These are phyloP conservation scores for Melanogaster broomeanus DNA, from an alignment of 768 basidiomycete genomes.

Conservation along the genomic window DNA sequence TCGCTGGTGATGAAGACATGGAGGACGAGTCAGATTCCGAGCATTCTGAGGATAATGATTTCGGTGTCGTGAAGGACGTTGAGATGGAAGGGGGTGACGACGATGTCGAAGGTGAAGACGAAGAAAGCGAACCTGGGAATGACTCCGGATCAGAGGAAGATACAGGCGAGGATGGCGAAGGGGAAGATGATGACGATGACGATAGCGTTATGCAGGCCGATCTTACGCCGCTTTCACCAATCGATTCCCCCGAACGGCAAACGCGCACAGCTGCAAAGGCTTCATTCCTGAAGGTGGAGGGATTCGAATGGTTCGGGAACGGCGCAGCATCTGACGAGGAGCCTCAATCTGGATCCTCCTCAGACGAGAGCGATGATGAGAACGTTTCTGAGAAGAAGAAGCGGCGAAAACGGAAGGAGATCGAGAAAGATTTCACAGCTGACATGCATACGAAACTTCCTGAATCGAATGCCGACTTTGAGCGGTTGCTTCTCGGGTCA, in stretches of 20 bases:
- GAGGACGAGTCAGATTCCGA: constrained; percentile 35
- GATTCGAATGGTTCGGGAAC: constrained; percentile 72
- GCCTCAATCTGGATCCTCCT: constrained; percentile 43
- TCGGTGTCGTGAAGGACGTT: constrained; percentile 34
- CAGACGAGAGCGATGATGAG: constrained; percentile 40
- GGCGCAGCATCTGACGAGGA: constrained; percentile 39
- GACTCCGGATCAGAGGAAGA: constrained; percentile 21
- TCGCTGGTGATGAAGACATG: constrained; percentile 63
- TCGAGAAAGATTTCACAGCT: constrained; percentile 80
- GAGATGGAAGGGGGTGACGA: constrained; percentile 21
- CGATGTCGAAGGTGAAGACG: constrained; percentile 11
- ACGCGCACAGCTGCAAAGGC: neutral
- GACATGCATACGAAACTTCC: constrained; percentile 86
- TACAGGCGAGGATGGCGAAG: constrained; percentile 16
- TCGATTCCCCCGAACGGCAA: neutral
- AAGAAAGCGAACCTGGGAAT: neutral
- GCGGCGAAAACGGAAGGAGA: constrained; percentile 67
- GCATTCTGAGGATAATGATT: constrained; percentile 21
- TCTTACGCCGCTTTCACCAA: neutral
- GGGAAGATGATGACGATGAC: constrained; percentile 17
- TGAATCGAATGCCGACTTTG: constrained; percentile 93
- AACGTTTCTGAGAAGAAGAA: constrained; percentile 50
- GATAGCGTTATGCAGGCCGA: constrained; percentile 22
- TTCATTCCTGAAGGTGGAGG: constrained; percentile 53
- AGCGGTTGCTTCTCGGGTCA: constrained; percentile 87